Percentiles rank a stretch among this genome's conserved stretches.
phyloP scores from a whole-genome alignment of 2,329 filamentous ascomycete species.

The Epichloe bromicola region DNA sequence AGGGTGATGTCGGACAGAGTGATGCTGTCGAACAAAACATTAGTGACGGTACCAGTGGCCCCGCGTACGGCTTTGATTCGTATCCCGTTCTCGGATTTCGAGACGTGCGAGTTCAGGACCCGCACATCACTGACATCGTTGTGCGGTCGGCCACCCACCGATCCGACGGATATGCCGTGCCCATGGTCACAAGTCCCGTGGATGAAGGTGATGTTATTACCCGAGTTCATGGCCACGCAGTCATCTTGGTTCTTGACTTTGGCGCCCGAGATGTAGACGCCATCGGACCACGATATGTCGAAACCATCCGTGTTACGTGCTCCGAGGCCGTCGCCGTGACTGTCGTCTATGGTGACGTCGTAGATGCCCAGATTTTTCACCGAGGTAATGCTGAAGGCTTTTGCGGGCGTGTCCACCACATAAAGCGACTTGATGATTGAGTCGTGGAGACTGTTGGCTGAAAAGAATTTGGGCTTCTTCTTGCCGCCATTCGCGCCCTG shows the following conservation, averaged over 20 bases:
- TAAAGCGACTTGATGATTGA: background rate
- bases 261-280: background rate
- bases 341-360: constrained; percentile 1
- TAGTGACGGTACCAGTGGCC: background rate
- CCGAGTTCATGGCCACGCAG: constrained; percentile 2
- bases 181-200: background rate
- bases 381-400: background rate
- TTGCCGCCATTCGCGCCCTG: constrained; percentile 45
- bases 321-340: background rate
- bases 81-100: background rate
- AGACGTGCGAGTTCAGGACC: background rate
- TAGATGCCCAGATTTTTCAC: background rate
- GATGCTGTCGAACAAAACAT: background rate
- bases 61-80: background rate
- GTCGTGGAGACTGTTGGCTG: constrained; percentile 25
- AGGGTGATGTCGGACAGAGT: constrained; percentile 22
- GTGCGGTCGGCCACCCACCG: background rate
- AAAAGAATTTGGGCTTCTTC: constrained; percentile 51
- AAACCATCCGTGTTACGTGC: constrained; percentile 2
- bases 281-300: background rate
- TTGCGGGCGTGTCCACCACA: background rate
- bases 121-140: constrained; percentile 1
- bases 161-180: background rate
- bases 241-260: constrained; percentile 1
- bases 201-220: background rate